Base-by-base conservation (phyloP, 1,139 yeast species). In the Magnusiomyces ingens region DNA sequence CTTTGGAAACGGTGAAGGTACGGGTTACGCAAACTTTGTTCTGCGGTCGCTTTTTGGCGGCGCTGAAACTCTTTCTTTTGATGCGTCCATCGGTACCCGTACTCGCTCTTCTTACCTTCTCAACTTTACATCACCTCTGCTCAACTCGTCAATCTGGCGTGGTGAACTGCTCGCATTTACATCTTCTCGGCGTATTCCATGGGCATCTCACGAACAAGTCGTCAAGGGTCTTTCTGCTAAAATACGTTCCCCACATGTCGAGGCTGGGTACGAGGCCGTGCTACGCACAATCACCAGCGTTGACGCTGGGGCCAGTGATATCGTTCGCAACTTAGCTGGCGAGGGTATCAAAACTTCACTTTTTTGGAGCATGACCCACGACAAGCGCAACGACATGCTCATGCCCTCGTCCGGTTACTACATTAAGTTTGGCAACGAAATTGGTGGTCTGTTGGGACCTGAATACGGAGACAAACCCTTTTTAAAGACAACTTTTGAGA, bases 1-100 rank as follows among this genome's bases (percentile, higher is more conserved):
- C 68, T 79, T 91, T 2, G 97, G 97, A 1, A 91, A 91, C 65
- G 95, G 95, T 26, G 97, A 91, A 72, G 98, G 97, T 32, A 95
- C 87, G 65, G 97, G 96, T 1, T 88, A 89, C 64, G 76, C 89
- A 48, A 84, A 85, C 51, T 63, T 64, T 21, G 90, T 85, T 65
- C 73, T 85, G 66, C 77, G 82, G 52, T 91, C 91, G 65, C 70
- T 88, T 13, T 81, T 90, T 68, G 96, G 96, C 0, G 96, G 96
- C 2, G 97, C 93, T 8, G 99, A 93, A 66, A 76, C 76, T 48
- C 63, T 91, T 26, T 77, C 81, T 35, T 75, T 90, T 52, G 96
- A 91, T 68, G 89, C 96, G 2, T 80, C 84, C 4, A 71, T 80
- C 29, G 96, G 96, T 17, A 85, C 95, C 2, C 81, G 88, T 57